Percentiles rank a stretch among this genome's conserved stretches.
Conservation (phyloP, 2,329 filamentous ascomycete genomes). For the Claviceps humidiphila region DNA sequence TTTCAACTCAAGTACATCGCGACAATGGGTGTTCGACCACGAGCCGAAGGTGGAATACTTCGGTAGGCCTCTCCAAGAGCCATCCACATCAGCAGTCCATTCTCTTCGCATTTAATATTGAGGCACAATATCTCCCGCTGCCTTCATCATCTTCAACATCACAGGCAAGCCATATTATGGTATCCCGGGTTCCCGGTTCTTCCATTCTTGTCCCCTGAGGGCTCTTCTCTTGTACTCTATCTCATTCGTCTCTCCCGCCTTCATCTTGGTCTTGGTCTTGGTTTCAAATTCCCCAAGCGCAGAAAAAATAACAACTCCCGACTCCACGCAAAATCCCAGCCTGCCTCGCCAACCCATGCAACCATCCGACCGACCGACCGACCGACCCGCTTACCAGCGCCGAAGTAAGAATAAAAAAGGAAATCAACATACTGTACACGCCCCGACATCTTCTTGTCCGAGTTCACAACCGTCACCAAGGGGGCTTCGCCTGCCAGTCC, state of each 20-base stretch:
- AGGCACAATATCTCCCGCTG: no score
- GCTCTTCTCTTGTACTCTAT: constrained; percentile 7
- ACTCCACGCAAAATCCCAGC: constrained; percentile 24
- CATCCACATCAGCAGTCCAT: no score
- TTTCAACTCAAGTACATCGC: not conserved
- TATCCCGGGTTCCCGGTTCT: constrained; percentile 1
- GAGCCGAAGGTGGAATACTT: no score
- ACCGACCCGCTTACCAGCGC: not conserved
- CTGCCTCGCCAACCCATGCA: constrained; percentile 7
- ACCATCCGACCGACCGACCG: constrained; percentile 2
- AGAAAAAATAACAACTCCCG: constrained; percentile 15
- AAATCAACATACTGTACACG: constrained; percentile 7
- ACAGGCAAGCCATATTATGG: no score
- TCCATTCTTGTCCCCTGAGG: constrained; percentile 8
- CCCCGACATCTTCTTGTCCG: not conserved
- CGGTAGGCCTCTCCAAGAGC: no score
- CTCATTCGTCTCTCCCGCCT: not conserved
- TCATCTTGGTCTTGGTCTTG: constrained; percentile 12
- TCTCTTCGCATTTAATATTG: no score
- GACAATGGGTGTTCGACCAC: not conserved
- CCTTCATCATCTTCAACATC: no score
- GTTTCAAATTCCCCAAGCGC: not conserved
- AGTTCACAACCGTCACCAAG: not conserved
- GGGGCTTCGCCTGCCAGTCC: not conserved
- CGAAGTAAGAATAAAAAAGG: not conserved